Base-by-base conservation (phyloP, 164 flowering plant species). In the Dillenia turbinata region DNA sequence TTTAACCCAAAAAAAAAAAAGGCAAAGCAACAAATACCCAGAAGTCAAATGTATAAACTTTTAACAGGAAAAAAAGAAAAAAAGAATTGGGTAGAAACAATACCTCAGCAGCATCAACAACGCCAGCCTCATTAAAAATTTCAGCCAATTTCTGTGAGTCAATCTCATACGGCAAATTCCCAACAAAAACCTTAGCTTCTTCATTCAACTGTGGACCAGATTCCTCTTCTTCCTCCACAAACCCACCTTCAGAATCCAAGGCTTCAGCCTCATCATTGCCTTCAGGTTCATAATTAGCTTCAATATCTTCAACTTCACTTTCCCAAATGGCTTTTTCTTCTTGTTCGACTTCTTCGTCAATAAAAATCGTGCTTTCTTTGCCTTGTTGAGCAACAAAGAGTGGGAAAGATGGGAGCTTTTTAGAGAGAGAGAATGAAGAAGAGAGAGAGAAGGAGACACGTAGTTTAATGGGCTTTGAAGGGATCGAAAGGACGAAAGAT, bases 141-240 rank as follows among this genome's bases (percentile, higher is more conserved):
- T 66, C 66, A 61, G 99, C 97, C 67, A 94, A 70, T 8, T 59
- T 65, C 74, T 88, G 78, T 70, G 88, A 83, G 44, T 88, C 93
- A 51, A 86, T 60, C 49, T 94, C 96, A 62, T 75, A 94, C n/a
- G 96, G 83, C 79, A 94, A 77, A 68, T 94, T 94, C 10, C 99
- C 99, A 47, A 91, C 90, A 74, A 80, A 94, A 47, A 94, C 51
- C 73, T 91, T 94, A 0, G 95, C 89, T 17, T 87, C 96, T 63
- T 88, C 97, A 10, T 85, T 75, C 0, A 90, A 92, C 61, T 81
- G 86, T 0, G 59, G 58, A 53, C 49, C 72, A 12, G 67, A 63
- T 17, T 56, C 80, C 14, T 58, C 78, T 11, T 15, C 57, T 15
- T 63, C 49, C 69, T 2, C 54, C 69, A n/a, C n/a, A 15, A 26